Percentiles rank a stretch among this genome's conserved stretches.
Conservation (phyloP, 2,329 filamentous ascomycete species). For the Fusarium subtropicale region DNA sequence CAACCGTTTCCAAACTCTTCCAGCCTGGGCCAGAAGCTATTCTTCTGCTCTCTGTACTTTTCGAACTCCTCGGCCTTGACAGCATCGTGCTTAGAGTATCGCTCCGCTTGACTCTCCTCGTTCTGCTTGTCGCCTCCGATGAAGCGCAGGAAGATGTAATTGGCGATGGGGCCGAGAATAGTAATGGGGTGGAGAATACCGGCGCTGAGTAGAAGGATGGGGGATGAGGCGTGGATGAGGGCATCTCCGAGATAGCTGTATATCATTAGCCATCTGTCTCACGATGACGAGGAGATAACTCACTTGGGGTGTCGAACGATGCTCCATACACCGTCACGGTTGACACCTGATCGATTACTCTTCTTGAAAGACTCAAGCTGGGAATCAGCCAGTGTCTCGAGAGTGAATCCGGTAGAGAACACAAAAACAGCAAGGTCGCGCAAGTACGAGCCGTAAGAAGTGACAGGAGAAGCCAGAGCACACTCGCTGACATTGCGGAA, state of each 20-base stretch:
- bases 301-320: conserved; percentile 33
- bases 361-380: conserved; percentile 26
- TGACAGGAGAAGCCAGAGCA: conserved; percentile 7
- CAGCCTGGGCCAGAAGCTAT: conserved; percentile 22
- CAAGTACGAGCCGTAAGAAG: not conserved
- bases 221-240: conserved; percentile 14
- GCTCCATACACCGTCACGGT: conserved; percentile 18
- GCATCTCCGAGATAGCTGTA: conserved; percentile 12
- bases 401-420: conserved; percentile 6
- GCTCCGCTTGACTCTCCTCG: conserved; percentile 6
- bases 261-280: not conserved
- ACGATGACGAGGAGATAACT: rapidly evolving
- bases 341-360: not conserved
- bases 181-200: conserved; percentile 11
- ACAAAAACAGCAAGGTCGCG: conserved; percentile 5
- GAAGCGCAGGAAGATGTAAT: conserved; percentile 23
- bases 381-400: conserved; percentile 9
- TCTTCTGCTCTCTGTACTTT: conserved; percentile 12
- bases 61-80: conserved; percentile 1
- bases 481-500: conserved; percentile 11
- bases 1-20: conserved; percentile 8
- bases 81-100: conserved; percentile 13
- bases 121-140: conserved; percentile 16
- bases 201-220: conserved; percentile 7
- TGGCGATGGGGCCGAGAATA: conserved; percentile 4